Conservation (phyloP, 306 rosid genomes). For the Rosa lucieae region DNA sequence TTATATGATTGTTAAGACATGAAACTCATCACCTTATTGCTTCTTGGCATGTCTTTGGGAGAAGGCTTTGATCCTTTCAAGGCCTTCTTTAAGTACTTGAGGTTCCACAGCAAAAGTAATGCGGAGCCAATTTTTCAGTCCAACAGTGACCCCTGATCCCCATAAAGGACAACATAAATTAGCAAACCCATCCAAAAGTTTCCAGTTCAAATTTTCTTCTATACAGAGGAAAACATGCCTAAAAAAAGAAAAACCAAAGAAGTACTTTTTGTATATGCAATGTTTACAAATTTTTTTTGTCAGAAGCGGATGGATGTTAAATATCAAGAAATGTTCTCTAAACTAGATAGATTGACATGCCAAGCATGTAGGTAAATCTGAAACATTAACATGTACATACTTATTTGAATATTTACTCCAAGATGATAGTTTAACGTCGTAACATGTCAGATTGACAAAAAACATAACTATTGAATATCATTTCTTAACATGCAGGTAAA, state of each 20-base stretch:
- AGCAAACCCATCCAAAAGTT: not conserved
- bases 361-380: not conserved
- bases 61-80: constrained; percentile 57
- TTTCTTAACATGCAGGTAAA: too few species aligned
- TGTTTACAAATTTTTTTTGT: too few species aligned
- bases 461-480: too few species aligned
- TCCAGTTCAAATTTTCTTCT: not conserved
- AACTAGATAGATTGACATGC: not conserved
- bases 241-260: too few species aligned
- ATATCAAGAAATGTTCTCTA: not conserved
- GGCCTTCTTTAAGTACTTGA: constrained; percentile 46
- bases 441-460: too few species aligned
- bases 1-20: not conserved
- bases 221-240: not conserved
- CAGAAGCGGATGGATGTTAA: not conserved
- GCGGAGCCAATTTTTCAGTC: constrained; percentile 61
- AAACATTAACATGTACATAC: too few species aligned
- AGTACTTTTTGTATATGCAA: too few species aligned
- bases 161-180: not conserved
- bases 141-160: constrained; percentile 53
- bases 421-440: too few species aligned
- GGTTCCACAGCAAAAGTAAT: constrained; percentile 42
- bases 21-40: constrained; percentile 10
- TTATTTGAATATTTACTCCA: too few species aligned
- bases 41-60: constrained; percentile 39